These are phyloP conservation scores for Lentinus tigrinus DNA, from an alignment of 768 basidiomycete species.

Conservation along the genomic window DNA sequence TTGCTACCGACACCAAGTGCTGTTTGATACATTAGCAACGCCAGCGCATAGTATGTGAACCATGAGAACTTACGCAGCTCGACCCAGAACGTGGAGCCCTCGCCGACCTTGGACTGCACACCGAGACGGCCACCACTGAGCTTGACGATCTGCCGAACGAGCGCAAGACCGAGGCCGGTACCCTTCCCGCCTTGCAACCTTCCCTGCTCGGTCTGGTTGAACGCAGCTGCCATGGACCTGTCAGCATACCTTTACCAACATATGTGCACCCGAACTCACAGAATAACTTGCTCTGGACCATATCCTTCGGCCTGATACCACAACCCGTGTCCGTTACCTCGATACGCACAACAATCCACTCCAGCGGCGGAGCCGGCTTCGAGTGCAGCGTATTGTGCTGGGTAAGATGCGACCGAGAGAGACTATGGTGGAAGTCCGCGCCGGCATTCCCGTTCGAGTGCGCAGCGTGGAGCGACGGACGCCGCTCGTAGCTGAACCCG, in stretches of 20 bases:
- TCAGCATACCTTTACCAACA: background rate
- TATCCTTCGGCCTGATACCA: conserved; percentile 64
- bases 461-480: background rate
- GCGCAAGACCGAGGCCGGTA: conserved; percentile 51
- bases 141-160: conserved; percentile 54
- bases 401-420: conserved; percentile 37
- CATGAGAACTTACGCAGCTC: conserved; percentile 52
- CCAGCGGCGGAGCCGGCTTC: conserved; percentile 40
- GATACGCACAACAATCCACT: conserved; percentile 78
- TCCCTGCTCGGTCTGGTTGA: conserved; percentile 78
- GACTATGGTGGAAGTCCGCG: conserved; percentile 7
- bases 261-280: conserved; percentile 40
- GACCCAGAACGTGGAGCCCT: conserved; percentile 89
- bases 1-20: conserved; percentile 71
- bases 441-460: background rate
- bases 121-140: conserved; percentile 48
- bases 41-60: background rate
- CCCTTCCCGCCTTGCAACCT: conserved; percentile 66
- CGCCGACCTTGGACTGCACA: conserved; percentile 42
- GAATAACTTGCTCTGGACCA: conserved; percentile 69
- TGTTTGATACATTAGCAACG: conserved; percentile 14
- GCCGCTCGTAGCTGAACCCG: background rate
- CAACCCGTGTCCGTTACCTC: conserved; percentile 79
- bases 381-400: conserved; percentile 50
- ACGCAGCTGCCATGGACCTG: conserved; percentile 48